phyloP scores from a whole-genome alignment of 1,139 yeast genomes.

The Lodderomyces orthopsilosis region DNA sequence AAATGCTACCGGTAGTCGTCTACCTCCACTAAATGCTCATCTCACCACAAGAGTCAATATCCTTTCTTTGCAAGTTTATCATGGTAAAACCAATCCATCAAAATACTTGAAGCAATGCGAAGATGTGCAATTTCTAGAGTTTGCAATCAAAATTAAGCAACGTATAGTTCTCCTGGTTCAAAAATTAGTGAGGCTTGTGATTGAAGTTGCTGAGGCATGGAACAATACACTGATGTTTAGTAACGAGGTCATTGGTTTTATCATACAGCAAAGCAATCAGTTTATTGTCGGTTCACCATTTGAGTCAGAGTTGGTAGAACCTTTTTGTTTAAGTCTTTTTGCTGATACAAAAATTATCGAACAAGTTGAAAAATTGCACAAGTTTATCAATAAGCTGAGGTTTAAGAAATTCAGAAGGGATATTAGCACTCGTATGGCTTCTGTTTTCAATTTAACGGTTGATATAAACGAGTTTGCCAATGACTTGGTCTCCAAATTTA shows the following conservation, averaged over 20 bases:
- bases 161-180: slow-evolving; percentile 1
- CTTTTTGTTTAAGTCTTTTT: slow-evolving; percentile 4
- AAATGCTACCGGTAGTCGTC: background rate
- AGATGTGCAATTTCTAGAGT: background rate
- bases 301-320: slow-evolving; percentile 4
- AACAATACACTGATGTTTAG: slow-evolving; percentile 2
- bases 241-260: slow-evolving; percentile 1
- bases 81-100: background rate
- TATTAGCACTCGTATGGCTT: slow-evolving; percentile 3
- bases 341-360: slow-evolving; percentile 6
- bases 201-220: slow-evolving; percentile 3
- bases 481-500: slow-evolving; percentile 5
- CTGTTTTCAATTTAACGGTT: slow-evolving; percentile 4
- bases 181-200: background rate
- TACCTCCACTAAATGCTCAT: background rate
- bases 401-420: slow-evolving; percentile 4
- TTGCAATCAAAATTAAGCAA: background rate
- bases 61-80: slow-evolving; percentile 1
- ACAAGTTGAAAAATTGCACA: slow-evolving; percentile 2
- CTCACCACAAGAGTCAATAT: slow-evolving; percentile 2
- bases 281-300: slow-evolving; percentile 5
- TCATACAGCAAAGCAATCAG: slow-evolving; percentile 1
- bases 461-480: slow-evolving; percentile 3
- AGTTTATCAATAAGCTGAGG: background rate
- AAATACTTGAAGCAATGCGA: background rate